These are phyloP conservation scores for Spatholobus suberectus DNA, from an alignment of 306 rosid species.

Conservation along the genomic window DNA sequence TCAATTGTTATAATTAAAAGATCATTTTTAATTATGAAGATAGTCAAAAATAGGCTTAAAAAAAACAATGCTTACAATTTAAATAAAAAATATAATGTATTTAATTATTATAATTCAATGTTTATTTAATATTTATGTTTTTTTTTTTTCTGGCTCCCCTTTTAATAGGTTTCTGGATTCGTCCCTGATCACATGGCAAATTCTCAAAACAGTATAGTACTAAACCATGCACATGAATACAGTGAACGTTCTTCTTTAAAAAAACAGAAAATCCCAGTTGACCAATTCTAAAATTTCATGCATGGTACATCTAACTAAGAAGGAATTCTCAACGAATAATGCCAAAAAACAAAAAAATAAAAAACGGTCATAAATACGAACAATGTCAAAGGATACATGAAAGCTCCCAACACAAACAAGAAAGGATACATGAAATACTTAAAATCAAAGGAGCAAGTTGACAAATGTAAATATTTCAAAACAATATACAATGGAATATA, in stretches of 20 bases:
- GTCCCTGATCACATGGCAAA: conserved; percentile 7
- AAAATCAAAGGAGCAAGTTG: background rate
- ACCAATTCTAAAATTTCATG: background rate
- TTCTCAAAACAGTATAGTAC: conserved; percentile 1
- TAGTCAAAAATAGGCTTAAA: too few species aligned
- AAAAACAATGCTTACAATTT: too few species aligned
- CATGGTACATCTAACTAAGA: background rate
- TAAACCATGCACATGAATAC: background rate
- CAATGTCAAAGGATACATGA: background rate
- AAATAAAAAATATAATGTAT: too few species aligned
- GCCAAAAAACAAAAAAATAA: background rate
- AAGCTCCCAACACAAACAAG: conserved; percentile 5
- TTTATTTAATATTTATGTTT: too few species aligned
- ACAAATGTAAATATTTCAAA: background rate
- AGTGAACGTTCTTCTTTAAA: background rate
- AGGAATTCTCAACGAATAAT: conserved; percentile 5
- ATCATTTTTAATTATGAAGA: too few species aligned
- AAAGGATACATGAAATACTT: background rate
- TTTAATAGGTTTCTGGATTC: too few species aligned
- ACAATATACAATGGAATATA: background rate
- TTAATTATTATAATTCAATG: too few species aligned
- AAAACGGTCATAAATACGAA: background rate
- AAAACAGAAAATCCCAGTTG: background rate
- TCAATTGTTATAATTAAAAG: too few species aligned
- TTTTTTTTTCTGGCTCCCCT: too few species aligned